phyloP scores from a whole-genome alignment of 2,329 filamentous ascomycete species.

The Pyricularia pennisetigena region DNA sequence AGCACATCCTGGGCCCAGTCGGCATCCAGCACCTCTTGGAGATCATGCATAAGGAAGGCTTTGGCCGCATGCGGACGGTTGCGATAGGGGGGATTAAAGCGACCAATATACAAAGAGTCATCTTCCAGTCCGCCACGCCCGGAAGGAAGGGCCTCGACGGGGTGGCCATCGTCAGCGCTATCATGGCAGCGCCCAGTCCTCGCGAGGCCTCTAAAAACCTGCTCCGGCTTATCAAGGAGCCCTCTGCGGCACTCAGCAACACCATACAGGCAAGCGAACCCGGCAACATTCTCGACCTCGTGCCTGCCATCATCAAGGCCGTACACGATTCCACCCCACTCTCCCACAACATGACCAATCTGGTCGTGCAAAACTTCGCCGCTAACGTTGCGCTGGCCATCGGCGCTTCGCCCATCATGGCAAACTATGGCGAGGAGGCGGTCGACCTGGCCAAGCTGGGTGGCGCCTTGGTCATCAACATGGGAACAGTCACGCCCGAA shows the following conservation, averaged over 20 bases:
- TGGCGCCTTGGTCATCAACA: conserved; percentile 81
- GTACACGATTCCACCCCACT: conserved; percentile 60
- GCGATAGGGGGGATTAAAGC: conserved; percentile 85
- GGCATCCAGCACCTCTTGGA: conserved; percentile 59
- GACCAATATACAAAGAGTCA: conserved; percentile 62
- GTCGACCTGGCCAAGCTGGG: conserved; percentile 66
- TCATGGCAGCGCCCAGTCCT: conserved; percentile 65
- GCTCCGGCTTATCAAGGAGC: conserved; percentile 37
- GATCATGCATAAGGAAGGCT: conserved; percentile 37
- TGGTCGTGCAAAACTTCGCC: conserved; percentile 90
- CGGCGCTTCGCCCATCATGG: conserved; percentile 90
- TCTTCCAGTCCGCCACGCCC: conserved; percentile 52
- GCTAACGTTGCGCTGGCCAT: conserved; percentile 81
- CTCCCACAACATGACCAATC: conserved; percentile 95
- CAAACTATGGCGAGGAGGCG: conserved; percentile 76
- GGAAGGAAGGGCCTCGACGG: conserved; percentile 59
- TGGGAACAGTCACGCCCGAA: conserved; percentile 81
- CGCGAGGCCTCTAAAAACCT: conserved; percentile 52
- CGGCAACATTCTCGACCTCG: conserved; percentile 16
- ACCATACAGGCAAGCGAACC: conserved; percentile 4
- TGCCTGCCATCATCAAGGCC: conserved; percentile 40
- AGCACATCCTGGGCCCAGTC: conserved; percentile 65
- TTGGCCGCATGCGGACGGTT: conserved; percentile 50
- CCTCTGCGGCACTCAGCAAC: conserved; percentile 13
- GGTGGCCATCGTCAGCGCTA: conserved; percentile 81